Base-by-base conservation (phyloP, 768 basidiomycete genomes). In the Tulasnella sp. region DNA sequence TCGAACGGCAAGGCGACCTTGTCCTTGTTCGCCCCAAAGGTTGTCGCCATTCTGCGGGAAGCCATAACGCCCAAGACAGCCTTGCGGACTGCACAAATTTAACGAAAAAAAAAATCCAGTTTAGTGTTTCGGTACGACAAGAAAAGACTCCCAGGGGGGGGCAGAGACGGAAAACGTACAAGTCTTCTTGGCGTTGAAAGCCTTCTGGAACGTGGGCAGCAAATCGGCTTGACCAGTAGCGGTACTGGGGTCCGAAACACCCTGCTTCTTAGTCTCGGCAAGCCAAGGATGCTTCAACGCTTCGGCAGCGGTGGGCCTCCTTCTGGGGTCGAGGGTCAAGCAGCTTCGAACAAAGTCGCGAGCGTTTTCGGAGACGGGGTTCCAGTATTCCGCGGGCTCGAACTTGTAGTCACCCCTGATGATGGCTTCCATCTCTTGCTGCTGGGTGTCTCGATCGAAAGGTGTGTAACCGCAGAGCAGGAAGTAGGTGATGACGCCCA, bases 401-500 rank as follows among this genome's bases (percentile, higher is more conserved):
- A 98, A 99, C 84, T 92, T 92, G 87, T 95, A 98, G 86, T 98
- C 94, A 8, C 95, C 96, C 0, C 90, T 90, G 74, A 96, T 91
- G 87, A 99, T 98, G 44, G 97, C 97, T 83, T 97, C 92, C 92
- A 96, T 97, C 86, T 99, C 97, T 81, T 91, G 90, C 83, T 90
- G 90, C 83, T 93, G 93, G 2, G 89, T 91, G 80, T 98, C 97
- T 36, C 95, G 91, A 85, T 99, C 97, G 84, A 99, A 99, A 0
- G 98, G 98, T 8, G 98, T 99, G 87, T 99, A 97, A 2, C 94
- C 92, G 75, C 92, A 92, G 38, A 98, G 92, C 4, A 98, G 87
- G 92, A 98, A 98, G 86, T 98, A 98, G 19, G 97, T 94, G 85
- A 99, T 97, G 74, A 99, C 97, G 52, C 97, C 97, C 91, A 99